A percentile compares a stretch with the other conserved stretches of the same genome.
Conservation (phyloP, 2,329 filamentous ascomycete genomes). For the Colletotrichum falcatum region DNA sequence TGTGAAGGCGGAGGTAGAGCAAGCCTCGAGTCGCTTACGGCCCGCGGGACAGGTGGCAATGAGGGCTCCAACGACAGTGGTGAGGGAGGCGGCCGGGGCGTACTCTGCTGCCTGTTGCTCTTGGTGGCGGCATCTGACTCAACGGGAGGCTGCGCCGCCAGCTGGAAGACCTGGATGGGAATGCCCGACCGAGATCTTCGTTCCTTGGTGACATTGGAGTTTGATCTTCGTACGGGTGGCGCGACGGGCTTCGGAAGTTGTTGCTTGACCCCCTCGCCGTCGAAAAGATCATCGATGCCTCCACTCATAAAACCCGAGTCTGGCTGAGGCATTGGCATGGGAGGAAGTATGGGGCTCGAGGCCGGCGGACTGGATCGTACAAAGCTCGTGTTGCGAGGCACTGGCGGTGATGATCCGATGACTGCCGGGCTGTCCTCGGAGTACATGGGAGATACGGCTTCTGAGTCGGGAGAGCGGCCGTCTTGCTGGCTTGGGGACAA, state of each 20-base stretch:
- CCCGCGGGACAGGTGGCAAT: conserved; percentile 6
- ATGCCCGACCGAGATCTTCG: conserved; percentile 47
- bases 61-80: conserved; percentile 19
- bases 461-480: conserved; percentile 66
- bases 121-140: conserved; percentile 24
- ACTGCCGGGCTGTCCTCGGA: conserved; percentile 79
- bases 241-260: conserved; percentile 52
- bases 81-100: conserved; percentile 16
- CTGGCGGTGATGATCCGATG: conserved; percentile 90
- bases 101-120: conserved; percentile 10
- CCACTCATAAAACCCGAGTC: conserved; percentile 91
- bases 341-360: conserved; percentile 83
- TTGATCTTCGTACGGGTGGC: conserved; percentile 44
- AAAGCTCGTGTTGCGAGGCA: conserved; percentile 72
- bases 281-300: conserved; percentile 76
- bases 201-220: conserved; percentile 50
- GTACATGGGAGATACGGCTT: conserved; percentile 63
- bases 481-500: conserved; percentile 61
- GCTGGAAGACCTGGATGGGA: conserved; percentile 58
- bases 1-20: conserved; percentile 24
- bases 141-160: conserved; percentile 42
- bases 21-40: conserved; percentile 18
- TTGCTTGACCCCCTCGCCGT: conserved; percentile 65
- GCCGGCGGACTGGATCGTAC: conserved; percentile 72
- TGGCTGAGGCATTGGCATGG: conserved; percentile 70